Base-by-base conservation (phyloP, 176 grass and related monocot species). In the Rhynchospora pubera region DNA sequence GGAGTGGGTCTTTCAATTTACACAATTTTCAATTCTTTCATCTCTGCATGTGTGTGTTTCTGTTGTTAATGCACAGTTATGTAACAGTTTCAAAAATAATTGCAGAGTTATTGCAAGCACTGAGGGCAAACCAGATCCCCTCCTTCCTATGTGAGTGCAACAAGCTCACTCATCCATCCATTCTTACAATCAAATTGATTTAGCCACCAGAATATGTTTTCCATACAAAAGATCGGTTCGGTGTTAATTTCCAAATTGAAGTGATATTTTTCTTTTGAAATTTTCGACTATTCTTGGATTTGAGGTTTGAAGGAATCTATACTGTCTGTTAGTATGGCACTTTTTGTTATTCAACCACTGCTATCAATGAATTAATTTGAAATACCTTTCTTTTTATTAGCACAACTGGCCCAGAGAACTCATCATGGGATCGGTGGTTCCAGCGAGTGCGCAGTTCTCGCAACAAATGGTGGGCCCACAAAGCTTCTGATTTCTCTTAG, bases 381-480 rank as follows among this genome's bases (percentile, higher is more conserved):
- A 45, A 68, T 71, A 1, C 65, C 1, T 6, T 0, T 19, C 6
- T 5, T 80, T 67, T 83, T 86, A 62, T 52, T 90, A 99, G 96
- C 64, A 95, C 91, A 15, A 91, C 83, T 52, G 93, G 92, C 65
- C 95, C 95, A 4, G 92, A 98, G 75, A 88, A 93, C 79, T 62
- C 87, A 83, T 91, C 95, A 7, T 98, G 95, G 95, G 87, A 98
- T 53, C 89, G 95, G 32, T 98, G 95, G 95, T 98, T 98, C 75
- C 90, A 94, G 70, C 88, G 90, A 18, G 92, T 94, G 15, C 92
- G 92, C 34, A 93, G 94, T 83, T 93, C 92, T 60, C 95, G 85
- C 57, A 88, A 90, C 74, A 87, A 88, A 87, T 98, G 95, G 95
- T 98, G 95, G 95, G 70, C 87, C 22, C 51, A 83, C 43, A 93